Evolutionary conservation across 306 rosid genomes (phyloP), one percentile per base, ranked within the genome.

Genomic region (Vigna angularis): DNA sequence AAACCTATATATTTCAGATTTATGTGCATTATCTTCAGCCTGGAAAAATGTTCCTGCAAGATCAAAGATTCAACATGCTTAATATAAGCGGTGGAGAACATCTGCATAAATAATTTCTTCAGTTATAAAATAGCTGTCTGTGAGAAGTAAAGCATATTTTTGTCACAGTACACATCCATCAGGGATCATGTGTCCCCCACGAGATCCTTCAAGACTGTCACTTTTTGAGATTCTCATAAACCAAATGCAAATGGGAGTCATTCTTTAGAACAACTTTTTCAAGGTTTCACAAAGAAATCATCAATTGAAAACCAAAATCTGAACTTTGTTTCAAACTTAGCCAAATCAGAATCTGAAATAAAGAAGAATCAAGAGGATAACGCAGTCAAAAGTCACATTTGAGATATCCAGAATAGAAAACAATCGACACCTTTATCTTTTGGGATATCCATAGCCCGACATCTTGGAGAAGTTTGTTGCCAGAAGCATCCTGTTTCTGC

Each of bases 1-100:
- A 8, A 55, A 95, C 99, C 99, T 84, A 93, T 93, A 84, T 93
- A 93, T 86, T 93, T 95, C 85, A 95, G 99, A 86, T 87, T 95
- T 70, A 90, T 93, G 59, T 36, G 13, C 88, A 86, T 74, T 71
- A 68, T 83, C 17, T 66, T 81, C 70, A 47, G 69, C 40, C 73
- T 75, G 6, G 93, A 56, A 83, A 91, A 93, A 82, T 91, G 70
- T 5, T 93, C 98, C 99, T 95, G 94, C 83, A 81, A 75, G 70
- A 75, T 45, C 64, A 47, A 72, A 76, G 70, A 28, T 52, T 70
- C 55, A 76, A 79, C 70, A 52, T 61, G 66, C 50, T 52, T 72
- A 34, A 24, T 13, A 77, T 22, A 72, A 66, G 48, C 22, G 1
- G 34, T 26, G 44, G 66, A 47, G 36, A 66, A 40, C 40, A 70